These are phyloP conservation scores for Ophiostoma sp. DNA, from an alignment of 2,329 filamentous ascomycete genomes.

Conservation along the genomic window DNA sequence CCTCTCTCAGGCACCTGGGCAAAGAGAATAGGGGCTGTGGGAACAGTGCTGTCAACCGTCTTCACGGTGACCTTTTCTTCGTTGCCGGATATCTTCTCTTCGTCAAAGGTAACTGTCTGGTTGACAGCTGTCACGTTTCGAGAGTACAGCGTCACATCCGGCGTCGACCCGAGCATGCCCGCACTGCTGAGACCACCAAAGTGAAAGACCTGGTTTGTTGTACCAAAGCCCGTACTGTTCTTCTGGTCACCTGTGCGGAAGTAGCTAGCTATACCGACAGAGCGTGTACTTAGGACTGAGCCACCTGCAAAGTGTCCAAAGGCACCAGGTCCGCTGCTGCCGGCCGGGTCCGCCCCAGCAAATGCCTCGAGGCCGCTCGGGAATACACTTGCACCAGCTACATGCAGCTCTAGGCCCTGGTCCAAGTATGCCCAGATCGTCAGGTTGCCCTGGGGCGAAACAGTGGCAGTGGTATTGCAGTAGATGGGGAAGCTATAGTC, in stretches of 20 bases:
- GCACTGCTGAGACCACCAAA: constrained; percentile 43
- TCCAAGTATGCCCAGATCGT: constrained; percentile 41
- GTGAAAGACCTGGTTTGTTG: constrained; percentile 50
- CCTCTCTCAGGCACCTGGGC: neutral
- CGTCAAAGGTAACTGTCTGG: constrained; percentile 41
- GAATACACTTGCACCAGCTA: constrained; percentile 42
- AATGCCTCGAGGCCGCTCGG: constrained; percentile 58
- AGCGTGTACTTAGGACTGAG: constrained; percentile 44
- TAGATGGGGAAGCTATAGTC: constrained; percentile 56
- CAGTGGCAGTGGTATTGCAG: constrained; percentile 47
- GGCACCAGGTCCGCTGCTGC: neutral
- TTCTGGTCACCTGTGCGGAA: constrained; percentile 42
- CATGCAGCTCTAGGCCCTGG: constrained; percentile 39
- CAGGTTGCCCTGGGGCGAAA: constrained; percentile 41
- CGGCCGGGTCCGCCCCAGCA: constrained; percentile 28
- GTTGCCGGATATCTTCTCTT: constrained; percentile 21
- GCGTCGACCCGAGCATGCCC: constrained; percentile 26
- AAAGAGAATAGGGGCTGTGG: neutral
- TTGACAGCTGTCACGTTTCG: constrained; percentile 53
- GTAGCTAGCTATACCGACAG: constrained; percentile 55
- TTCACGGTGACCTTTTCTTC: neutral
- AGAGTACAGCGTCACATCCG: constrained; percentile 47
- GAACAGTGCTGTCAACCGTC: neutral
- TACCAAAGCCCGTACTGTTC: constrained; percentile 47
- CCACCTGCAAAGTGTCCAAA: constrained; percentile 30